Base-by-base conservation (phyloP, 176 grass and related monocot species). In the Ampelocalamus luodianensis region DNA sequence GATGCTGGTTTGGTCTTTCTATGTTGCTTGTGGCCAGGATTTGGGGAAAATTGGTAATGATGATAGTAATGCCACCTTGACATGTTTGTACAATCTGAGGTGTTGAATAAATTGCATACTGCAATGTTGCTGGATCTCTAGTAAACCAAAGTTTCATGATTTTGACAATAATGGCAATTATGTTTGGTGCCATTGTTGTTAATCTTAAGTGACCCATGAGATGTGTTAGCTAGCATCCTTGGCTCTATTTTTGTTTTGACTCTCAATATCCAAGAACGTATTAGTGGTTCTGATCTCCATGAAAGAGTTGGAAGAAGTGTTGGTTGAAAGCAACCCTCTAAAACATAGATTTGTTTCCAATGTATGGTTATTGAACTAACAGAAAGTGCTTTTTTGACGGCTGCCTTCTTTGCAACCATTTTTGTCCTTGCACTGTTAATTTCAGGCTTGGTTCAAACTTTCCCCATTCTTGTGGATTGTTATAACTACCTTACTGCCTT, bases 31-130 rank as follows among this genome's bases (percentile, higher is more conserved):
- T 60, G 38, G 38, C 13, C 32, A 18, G 70, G 23, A n/a, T 58
- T 49, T 24, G 12, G 1, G 23, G 6, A 10, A 65, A 44, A 24
- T 20, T 27, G 36, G 13, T 71, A 53, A 59, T 10, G 7, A 7
- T 68, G 49, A 22, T 66, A 32, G 15, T 17, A 50, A 59, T 50
- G 23, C 4, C 68, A 61, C 50, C 85, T 15, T 82, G 63, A 1
- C 53, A 82, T 76, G 40, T 8, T 58, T 74, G 8, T 68, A 61
- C 26, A 78, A 43, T 40, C 17, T 27, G 46, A 65, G 51, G 10
- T 82, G 39, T 10, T 40, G 27, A 90, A 82, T 66, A 77, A 86
- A 48, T 38, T 63, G 34, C 1, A 36, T 37, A 56, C 14, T 44
- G 54, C 13, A 72, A 48, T 36, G 13, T 83, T 37, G 17, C 8